A percentile compares a stretch with the other conserved stretches of the same genome.
Evolutionary conservation across 805 yeast species (phyloP).

Genomic region (Saturnispora galanensis): DNA sequence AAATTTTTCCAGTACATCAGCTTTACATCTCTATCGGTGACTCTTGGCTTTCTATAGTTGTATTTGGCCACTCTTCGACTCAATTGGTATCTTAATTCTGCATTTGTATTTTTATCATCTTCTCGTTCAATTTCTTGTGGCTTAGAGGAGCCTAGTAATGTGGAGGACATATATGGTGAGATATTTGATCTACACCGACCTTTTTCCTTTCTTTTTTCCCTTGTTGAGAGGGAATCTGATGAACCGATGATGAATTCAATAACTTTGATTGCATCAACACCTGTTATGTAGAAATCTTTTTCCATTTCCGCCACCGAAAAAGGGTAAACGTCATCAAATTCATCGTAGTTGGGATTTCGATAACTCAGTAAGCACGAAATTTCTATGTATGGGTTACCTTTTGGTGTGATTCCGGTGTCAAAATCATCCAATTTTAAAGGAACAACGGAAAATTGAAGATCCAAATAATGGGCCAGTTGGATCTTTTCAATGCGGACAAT

Average conservation of each 20-base stretch:
- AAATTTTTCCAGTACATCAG: no score
- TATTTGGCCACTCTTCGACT: no score
- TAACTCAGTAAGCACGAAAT: conserved; percentile 49
- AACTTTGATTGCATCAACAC: conserved; percentile 57
- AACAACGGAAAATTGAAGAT: background rate
- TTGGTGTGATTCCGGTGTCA: background rate
- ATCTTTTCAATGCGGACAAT: conserved; percentile 2
- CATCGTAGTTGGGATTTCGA: conserved; percentile 15
- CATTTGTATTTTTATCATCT: no score
- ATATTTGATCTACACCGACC: conserved; percentile 59
- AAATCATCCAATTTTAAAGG: background rate
- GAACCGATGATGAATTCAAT: conserved; percentile 53
- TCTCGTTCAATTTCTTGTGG: no score
- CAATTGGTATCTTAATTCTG: no score
- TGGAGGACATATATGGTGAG: conserved; percentile 52
- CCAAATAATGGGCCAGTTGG: background rate
- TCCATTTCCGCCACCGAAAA: conserved; percentile 4
- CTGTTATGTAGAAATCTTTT: conserved; percentile 43
- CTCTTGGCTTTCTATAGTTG: no score
- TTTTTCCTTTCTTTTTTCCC: conserved; percentile 48
- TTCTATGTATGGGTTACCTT: conserved; percentile 29
- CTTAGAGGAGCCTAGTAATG: no score
- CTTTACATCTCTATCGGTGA: no score
- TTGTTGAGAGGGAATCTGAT: conserved; percentile 31
- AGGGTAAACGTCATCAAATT: conserved; percentile 15